Evolutionary conservation across 768 basidiomycete genomes (phyloP).

Genomic region (Podaxis rugospora): DNA sequence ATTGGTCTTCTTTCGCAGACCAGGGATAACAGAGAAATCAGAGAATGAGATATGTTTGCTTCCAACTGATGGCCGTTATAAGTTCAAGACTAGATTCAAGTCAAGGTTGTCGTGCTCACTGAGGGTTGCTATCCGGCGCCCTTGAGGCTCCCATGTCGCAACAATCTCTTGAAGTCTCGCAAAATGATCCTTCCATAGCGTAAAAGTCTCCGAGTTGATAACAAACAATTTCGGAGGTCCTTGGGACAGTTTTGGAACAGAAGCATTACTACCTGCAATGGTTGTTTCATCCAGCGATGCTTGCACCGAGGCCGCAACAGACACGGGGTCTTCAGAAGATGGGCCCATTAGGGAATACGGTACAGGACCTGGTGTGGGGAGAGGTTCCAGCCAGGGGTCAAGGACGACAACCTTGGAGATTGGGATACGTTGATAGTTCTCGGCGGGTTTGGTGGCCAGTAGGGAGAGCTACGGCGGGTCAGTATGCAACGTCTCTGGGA

Average conservation of each 20-base stretch:
- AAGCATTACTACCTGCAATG: constrained; percentile 1
- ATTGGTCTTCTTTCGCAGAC: constrained; percentile 30
- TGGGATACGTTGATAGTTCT: constrained; percentile 40
- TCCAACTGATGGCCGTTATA: constrained; percentile 27
- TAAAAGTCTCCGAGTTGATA: constrained; percentile 75
- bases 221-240: constrained; percentile 46
- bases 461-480: constrained; percentile 45
- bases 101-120: constrained; percentile 26
- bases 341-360: constrained; percentile 19
- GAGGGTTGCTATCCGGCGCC: constrained; percentile 41
- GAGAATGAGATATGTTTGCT: constrained; percentile 44
- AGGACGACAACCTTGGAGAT: constrained; percentile 56
- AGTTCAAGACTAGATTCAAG: background rate
- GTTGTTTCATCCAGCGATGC: constrained; percentile 11
- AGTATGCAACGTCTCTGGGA: background rate
- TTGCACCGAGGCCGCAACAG: constrained; percentile 1
- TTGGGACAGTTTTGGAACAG: constrained; percentile 2
- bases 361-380: constrained; percentile 53
- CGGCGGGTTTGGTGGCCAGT: constrained; percentile 45
- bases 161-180: constrained; percentile 49
- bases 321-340: background rate
- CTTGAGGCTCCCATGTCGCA: constrained; percentile 47
- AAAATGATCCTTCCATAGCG: constrained; percentile 77
- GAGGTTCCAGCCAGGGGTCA: constrained; percentile 84
- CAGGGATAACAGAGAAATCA: constrained; percentile 42